Conservation (phyloP, 2,329 filamentous ascomycete genomes). For the Trichophyton schoenleinii region DNA sequence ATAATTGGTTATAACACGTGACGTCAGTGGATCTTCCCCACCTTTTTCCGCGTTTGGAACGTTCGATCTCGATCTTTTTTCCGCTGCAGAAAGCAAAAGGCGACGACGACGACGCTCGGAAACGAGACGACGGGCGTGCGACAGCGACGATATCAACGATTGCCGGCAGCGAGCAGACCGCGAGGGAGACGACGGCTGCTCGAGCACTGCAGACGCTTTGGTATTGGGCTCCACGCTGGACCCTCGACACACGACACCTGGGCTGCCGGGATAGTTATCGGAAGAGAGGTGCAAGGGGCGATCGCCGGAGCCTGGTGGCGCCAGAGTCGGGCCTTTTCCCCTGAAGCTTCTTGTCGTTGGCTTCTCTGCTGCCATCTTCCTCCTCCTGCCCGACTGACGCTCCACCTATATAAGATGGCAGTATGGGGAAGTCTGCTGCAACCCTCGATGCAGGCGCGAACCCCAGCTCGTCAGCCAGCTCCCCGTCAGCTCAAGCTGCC, state of each 20-base stretch:
- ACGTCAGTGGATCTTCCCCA: constrained; percentile 1
- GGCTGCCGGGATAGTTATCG: not conserved
- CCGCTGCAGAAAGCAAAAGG: not conserved
- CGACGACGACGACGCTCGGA: not conserved
- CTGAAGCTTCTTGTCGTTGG: not conserved
- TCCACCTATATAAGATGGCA: constrained; percentile 13
- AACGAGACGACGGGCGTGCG: too few relatives aligned
- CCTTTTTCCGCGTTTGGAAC: constrained; percentile 12
- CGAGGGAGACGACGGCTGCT: not conserved
- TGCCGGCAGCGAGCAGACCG: not conserved
- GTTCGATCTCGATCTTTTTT: constrained; percentile 8
- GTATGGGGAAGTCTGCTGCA: constrained; percentile 18
- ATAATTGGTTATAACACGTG: not conserved
- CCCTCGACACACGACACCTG: not conserved
- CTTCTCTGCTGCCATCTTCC: not conserved
- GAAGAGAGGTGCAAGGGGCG: not conserved
- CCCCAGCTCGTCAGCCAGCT: not conserved
- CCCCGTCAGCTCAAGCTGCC: not conserved
- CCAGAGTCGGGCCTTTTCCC: not conserved
- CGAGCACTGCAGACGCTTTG: too few relatives aligned
- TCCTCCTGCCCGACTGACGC: not conserved
- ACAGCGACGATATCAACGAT: too few relatives aligned
- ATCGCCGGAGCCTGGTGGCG: constrained; percentile 1
- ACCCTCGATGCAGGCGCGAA: constrained; percentile 1
- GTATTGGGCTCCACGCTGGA: not conserved